Percentiles rank a stretch among this genome's conserved stretches.
Conservation (phyloP, 169 alveolate species). For the Cryptosporidium canis region DNA sequence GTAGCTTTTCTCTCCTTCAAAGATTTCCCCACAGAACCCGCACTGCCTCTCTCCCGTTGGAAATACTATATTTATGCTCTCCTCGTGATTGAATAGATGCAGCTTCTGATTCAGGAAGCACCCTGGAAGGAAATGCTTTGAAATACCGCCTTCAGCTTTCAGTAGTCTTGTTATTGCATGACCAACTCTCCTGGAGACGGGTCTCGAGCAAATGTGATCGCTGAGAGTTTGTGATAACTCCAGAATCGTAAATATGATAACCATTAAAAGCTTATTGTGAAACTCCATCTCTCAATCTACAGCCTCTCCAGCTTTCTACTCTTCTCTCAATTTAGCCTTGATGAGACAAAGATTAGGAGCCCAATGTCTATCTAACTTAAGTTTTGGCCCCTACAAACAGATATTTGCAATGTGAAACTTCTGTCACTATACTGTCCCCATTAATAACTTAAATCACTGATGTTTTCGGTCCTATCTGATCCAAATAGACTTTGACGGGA, state of each 20-base stretch:
- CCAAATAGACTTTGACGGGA: too few species aligned
- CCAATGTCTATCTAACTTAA: too few species aligned
- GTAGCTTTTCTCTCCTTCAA: background rate
- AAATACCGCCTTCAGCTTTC: background rate
- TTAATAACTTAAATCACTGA: too few species aligned
- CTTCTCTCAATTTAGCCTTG: background rate
- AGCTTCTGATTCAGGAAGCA: background rate
- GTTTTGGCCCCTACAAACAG: too few species aligned
- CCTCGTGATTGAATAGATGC: constrained; percentile 12
- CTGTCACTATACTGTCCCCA: too few species aligned
- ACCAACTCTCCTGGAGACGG: constrained; percentile 28
- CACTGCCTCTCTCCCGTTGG: constrained; percentile 34
- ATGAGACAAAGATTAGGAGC: too few species aligned
- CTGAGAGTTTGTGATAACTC: background rate
- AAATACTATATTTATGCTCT: background rate
- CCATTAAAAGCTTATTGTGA: background rate
- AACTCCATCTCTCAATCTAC: background rate
- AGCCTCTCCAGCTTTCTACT: background rate
- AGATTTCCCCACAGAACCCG: constrained; percentile 2
- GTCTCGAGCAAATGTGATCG: background rate
- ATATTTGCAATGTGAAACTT: too few species aligned
- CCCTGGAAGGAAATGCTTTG: background rate
- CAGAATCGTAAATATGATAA: background rate
- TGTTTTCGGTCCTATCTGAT: too few species aligned
- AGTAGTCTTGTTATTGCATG: background rate